Conservation (phyloP, 345 rosid genomes). For the Euphorbia lathyris region DNA sequence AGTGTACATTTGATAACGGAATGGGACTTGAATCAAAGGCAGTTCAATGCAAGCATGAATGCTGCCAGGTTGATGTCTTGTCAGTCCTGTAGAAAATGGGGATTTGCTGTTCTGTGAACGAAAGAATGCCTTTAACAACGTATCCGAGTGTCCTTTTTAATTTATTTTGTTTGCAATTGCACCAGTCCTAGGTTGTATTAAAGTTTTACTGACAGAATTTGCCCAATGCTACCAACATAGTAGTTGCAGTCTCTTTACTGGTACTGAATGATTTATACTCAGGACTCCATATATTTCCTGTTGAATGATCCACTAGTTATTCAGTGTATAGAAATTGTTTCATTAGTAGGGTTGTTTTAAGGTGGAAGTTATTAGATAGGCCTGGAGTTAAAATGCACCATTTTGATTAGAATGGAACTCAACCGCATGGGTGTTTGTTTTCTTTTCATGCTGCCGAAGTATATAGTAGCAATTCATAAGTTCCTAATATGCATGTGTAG, state of each 20-base stretch:
- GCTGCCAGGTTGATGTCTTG: neutral
- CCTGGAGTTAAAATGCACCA: neutral
- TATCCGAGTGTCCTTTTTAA: neutral
- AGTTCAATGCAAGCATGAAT: neutral
- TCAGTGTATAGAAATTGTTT: constrained; percentile 2
- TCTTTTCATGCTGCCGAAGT: neutral
- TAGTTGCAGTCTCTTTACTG: neutral
- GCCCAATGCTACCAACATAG: neutral
- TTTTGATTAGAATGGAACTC: neutral
- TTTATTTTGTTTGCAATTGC: neutral
- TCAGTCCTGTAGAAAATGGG: neutral
- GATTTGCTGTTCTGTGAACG: neutral
- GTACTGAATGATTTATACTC: neutral
- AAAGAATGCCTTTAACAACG: neutral
- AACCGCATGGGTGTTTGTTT: neutral
- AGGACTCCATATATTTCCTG: neutral
- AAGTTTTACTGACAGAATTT: neutral
- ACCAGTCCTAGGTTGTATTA: neutral
- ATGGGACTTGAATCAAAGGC: neutral
- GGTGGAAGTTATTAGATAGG: neutral
- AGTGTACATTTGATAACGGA: neutral
- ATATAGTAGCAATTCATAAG: neutral
- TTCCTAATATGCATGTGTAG: neutral
- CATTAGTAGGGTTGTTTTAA: neutral
- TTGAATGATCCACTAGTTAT: neutral